Evolutionary conservation across 1,284 basidiomycete genomes (phyloP).

Genomic region (Apiotrichum sp.): DNA sequence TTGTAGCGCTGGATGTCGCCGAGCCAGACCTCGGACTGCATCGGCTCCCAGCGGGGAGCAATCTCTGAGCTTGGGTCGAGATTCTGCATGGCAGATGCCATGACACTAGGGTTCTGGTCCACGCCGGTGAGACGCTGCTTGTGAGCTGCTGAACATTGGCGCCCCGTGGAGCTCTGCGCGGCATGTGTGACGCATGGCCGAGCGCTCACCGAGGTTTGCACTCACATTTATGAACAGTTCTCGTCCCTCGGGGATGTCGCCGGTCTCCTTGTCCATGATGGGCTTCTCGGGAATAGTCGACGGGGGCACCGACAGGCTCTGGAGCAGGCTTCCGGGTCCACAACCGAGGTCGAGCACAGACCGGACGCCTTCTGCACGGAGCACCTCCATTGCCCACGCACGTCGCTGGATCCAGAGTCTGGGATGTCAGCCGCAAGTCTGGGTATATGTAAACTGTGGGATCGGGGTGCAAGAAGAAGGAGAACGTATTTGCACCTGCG

Average conservation of each 20-base stretch:
- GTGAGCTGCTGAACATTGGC: background rate
- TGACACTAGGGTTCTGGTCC: slow-evolving; percentile 38
- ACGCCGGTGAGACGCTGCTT: slow-evolving; percentile 42
- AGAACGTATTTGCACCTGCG: too few relatives aligned
- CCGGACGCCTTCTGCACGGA: slow-evolving; percentile 36
- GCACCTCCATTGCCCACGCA: slow-evolving; percentile 42
- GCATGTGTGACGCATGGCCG: too few relatives aligned
- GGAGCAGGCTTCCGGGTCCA: slow-evolving; percentile 41
- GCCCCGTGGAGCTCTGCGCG: too few relatives aligned
- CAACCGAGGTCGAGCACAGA: slow-evolving; percentile 47
- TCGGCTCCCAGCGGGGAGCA: slow-evolving; percentile 61
- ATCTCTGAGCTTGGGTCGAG: slow-evolving; percentile 23
- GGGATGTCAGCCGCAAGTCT: slow-evolving; percentile 2
- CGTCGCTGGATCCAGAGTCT: slow-evolving; percentile 45
- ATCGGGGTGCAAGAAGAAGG: too few relatives aligned
- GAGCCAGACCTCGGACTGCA: slow-evolving; percentile 69
- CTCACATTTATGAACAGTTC: slow-evolving; percentile 42
- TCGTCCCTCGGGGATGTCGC: slow-evolving; percentile 6
- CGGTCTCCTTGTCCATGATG: slow-evolving; percentile 14
- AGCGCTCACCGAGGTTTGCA: background rate
- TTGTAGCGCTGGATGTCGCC: slow-evolving; percentile 75
- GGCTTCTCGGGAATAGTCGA: slow-evolving; percentile 38
- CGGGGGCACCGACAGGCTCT: slow-evolving; percentile 39
- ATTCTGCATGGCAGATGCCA: slow-evolving; percentile 33
- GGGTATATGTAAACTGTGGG: too few relatives aligned